Conservation (phyloP, 1,139 yeast species). For the Candida sanyaensis region DNA sequence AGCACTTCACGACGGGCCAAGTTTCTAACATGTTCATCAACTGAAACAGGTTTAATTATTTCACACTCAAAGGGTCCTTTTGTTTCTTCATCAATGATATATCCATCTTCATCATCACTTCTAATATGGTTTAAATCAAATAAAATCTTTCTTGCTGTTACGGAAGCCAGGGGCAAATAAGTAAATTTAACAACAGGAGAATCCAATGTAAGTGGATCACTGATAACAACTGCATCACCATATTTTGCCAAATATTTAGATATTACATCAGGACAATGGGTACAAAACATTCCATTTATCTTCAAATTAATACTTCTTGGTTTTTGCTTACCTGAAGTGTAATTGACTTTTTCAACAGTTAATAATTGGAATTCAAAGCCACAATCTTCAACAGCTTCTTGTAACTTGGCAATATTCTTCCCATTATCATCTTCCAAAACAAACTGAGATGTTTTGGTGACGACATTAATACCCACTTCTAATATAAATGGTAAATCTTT, state of each 20-base stretch:
- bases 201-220: constrained; percentile 54
- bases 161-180: constrained; percentile 51
- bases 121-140: constrained; percentile 46
- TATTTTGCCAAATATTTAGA: constrained; percentile 49
- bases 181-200: constrained; percentile 64
- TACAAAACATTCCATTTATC: constrained; percentile 72
- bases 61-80: constrained; percentile 46
- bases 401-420: constrained; percentile 36
- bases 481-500: constrained; percentile 53
- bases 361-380: constrained; percentile 63
- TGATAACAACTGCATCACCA: constrained; percentile 60
- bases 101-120: constrained; percentile 21
- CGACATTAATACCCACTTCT: constrained; percentile 55
- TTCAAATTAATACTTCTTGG: constrained; percentile 58
- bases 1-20: constrained; percentile 52
- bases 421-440: constrained; percentile 41
- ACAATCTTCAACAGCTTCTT: constrained; percentile 61
- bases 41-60: constrained; percentile 57
- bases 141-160: constrained; percentile 56
- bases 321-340: constrained; percentile 44
- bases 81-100: constrained; percentile 22
- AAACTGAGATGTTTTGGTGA: constrained; percentile 63
- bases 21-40: constrained; percentile 63
- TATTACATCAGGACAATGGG: constrained; percentile 64
- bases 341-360: constrained; percentile 40